Base-by-base conservation (phyloP, 306 rosid species). In the Dalbergia oliveri region DNA sequence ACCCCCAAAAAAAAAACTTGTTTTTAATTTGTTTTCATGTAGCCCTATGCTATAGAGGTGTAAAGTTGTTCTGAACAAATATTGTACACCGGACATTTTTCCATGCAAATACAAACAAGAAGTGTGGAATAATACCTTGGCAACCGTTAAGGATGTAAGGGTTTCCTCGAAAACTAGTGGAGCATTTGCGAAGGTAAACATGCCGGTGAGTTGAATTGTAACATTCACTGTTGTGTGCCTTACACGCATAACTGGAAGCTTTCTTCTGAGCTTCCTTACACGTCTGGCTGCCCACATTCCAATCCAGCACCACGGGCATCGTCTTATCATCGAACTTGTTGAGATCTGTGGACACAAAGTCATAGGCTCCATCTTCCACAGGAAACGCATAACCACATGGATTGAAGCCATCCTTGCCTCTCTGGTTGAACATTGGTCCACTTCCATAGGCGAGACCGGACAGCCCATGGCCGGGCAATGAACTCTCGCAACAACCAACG, bases 101-200 rank as follows among this genome's bases (percentile, higher is more conserved):
- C n/a, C n/a, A n/a, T n/a, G n/a, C n/a, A n/a, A 44, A 44, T 7
- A 6, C 11, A 44, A 10, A 2, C 11, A 7, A 2, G 11, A 2
- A 6, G 9, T 7, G 8, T 1, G 49, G 7, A 6, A 44, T 44
- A 44, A 34, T 18, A 76, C 80, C 80, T 53, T 4, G 0, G 13
- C 81, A 77, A 10, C 81, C 75, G 21, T 54, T 0, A 5, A 3
- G 34, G 57, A 77, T 74, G 58, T 77, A 77, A 12, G 81, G 67
- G n/a, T 77, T 77, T 10, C 81, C 81, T 0, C 2, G 13, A 37
- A 19, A n/a, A n/a, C n/a, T n/a, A n/a, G n/a, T n/a, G n/a, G n/a
- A n/a, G n/a, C n/a, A n/a, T n/a, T n/a, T n/a, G 69, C 87, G 80
- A 6, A 21, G n/a, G n/a, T 86, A 86, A 1, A 87, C 89, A 31